Percentiles rank a stretch among this genome's conserved stretches.
These are phyloP conservation scores for Boletus tomentosulus DNA, from an alignment of 768 basidiomycete species.

Conservation along the genomic window DNA sequence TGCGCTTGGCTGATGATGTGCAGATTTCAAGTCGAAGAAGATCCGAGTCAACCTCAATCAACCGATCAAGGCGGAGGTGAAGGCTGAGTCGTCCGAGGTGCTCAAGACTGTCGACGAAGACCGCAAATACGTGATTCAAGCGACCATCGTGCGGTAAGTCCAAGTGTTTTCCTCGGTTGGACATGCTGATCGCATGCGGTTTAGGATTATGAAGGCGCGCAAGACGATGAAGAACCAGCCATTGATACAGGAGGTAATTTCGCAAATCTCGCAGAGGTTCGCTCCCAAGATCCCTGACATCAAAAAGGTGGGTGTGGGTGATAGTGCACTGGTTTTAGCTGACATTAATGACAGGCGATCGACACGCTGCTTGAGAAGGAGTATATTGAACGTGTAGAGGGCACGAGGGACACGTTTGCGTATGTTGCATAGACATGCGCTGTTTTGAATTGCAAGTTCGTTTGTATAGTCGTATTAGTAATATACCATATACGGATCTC, in stretches of 20 bases:
- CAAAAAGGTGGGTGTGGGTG: constrained; percentile 65
- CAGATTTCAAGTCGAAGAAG: constrained; percentile 91
- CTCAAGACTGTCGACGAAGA: constrained; percentile 96
- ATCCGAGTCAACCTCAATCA: constrained; percentile 87
- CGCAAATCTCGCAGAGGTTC: constrained; percentile 83
- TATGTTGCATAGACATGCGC: constrained; percentile 30
- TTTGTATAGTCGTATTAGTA: constrained; percentile 19
- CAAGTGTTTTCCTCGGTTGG: neutral
- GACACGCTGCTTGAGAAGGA: constrained; percentile 93
- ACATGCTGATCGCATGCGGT: neutral
- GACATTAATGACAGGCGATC: constrained; percentile 55
- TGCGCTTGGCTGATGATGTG: neutral
- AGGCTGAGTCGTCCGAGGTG: constrained; percentile 85
- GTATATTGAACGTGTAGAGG: constrained; percentile 93
- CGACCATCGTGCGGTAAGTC: constrained; percentile 76
- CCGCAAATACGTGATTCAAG: constrained; percentile 93
- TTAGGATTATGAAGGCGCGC: constrained; percentile 90
- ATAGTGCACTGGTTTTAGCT: neutral
- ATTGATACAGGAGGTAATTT: constrained; percentile 85
- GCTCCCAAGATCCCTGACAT: constrained; percentile 94
- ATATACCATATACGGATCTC: constrained; percentile 15
- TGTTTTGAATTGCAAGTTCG: no score
- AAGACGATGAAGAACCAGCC: constrained; percentile 95
- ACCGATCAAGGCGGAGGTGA: constrained; percentile 92
- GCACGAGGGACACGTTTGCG: constrained; percentile 71